phyloP scores from a whole-genome alignment of 2,329 filamentous ascomycete species.

The Phyllachora maydis region DNA sequence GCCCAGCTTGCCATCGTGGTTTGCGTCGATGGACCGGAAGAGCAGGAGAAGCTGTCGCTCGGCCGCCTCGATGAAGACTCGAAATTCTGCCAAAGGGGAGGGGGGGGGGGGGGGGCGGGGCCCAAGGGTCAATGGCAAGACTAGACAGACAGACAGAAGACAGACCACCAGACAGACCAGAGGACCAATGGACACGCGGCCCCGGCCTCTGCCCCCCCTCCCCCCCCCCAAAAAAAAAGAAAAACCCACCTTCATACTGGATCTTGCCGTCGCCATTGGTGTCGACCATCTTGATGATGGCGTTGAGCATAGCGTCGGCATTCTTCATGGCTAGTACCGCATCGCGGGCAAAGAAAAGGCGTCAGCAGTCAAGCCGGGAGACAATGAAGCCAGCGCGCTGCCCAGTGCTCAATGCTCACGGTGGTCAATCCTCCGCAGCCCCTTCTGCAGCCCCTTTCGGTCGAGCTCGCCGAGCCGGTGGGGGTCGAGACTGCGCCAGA shows the following conservation, averaged over 20 bases:
- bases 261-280: slow-evolving; percentile 73
- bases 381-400: too few species aligned
- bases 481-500: slow-evolving; percentile 71
- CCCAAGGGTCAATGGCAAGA: too few species aligned
- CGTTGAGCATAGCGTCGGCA: slow-evolving; percentile 65
- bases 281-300: slow-evolving; percentile 68
- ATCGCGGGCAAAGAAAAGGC: slow-evolving; percentile 3
- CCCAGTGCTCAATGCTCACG: slow-evolving; percentile 42
- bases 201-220: neutral
- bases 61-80: slow-evolving; percentile 67
- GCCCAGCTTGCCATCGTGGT: slow-evolving; percentile 71
- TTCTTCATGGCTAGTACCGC: slow-evolving; percentile 50
- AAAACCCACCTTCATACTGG: slow-evolving; percentile 58
- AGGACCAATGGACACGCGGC: slow-evolving; percentile 1
- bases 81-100: slow-evolving; percentile 68
- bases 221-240: too few species aligned
- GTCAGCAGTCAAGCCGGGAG: slow-evolving; percentile 1
- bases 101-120: too few species aligned
- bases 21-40: slow-evolving; percentile 71
- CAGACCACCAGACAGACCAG: too few species aligned
- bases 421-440: slow-evolving; percentile 75
- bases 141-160: too few species aligned
- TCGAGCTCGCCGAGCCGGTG: slow-evolving; percentile 62
- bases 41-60: slow-evolving; percentile 66
- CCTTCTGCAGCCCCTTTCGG: slow-evolving; percentile 64